Conservation (phyloP, 176 grass and related monocot species). For the Ampelocalamus luodianensis region DNA sequence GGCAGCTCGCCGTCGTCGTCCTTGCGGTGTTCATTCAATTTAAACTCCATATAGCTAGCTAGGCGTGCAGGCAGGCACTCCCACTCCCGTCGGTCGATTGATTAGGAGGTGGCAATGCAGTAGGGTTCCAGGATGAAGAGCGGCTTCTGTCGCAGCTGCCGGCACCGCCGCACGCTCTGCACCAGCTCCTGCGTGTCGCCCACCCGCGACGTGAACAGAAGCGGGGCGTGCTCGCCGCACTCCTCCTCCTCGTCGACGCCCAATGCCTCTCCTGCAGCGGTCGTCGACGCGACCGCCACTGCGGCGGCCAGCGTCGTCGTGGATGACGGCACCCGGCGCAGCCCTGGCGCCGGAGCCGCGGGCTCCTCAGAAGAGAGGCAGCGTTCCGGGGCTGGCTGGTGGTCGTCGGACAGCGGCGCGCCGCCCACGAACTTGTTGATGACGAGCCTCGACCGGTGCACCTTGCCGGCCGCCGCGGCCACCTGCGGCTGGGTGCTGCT, state of each 20-base stretch:
- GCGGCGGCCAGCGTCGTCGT: constrained; percentile 52
- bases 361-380: too few species aligned
- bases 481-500: constrained; percentile 54
- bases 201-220: constrained; percentile 56
- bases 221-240: neutral
- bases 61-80: too few species aligned
- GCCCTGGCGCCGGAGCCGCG: neutral
- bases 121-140: constrained; percentile 66
- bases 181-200: constrained; percentile 56
- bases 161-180: constrained; percentile 62
- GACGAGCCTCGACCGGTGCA: constrained; percentile 54
- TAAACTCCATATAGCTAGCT: too few species aligned
- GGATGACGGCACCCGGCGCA: constrained; percentile 32
- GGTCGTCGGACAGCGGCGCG: neutral
- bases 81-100: too few species aligned
- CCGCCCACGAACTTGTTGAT: constrained; percentile 80
- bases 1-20: too few species aligned
- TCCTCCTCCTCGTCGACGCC: neutral
- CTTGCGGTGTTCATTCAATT: too few species aligned
- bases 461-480: constrained; percentile 14
- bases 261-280: neutral
- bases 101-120: constrained; percentile 52
- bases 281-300: constrained; percentile 35
- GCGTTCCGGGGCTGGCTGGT: neutral
- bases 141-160: constrained; percentile 50